Evolutionary conservation across 139 green algal species (phyloP), one percentile per base, ranked within the genome.

Genomic region (Tetraselmis chui): DNA sequence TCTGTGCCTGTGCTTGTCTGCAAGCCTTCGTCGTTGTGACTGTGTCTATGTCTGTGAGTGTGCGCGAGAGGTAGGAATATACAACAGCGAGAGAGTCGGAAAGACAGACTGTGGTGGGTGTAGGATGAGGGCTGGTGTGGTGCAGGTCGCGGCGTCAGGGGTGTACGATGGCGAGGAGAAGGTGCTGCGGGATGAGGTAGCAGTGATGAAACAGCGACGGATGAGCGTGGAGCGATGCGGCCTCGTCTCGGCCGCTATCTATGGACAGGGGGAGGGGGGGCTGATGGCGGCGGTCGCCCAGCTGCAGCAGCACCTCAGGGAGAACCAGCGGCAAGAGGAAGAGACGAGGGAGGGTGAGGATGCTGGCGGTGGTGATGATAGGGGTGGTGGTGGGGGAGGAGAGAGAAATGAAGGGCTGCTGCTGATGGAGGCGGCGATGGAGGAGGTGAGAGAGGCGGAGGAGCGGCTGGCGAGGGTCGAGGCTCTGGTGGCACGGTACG

Each of bases 141-240:
- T 5, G 32, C 86, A 89, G 86, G 81, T 89, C 24, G 29, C 31
- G 11, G 78, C 77, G 0, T 74, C 75, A 0, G 81, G 45, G 1
- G 29, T 91, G 22, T 30, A 79, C 28, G 30, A 78, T 28, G 90
- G 87, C 2, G 90, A 94, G 83, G 90, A 94, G 23, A n/a, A 59
- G 24, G 2, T 22, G 2, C 83, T 94, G 77, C 80, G 86, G 28
- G 74, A 23, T 23, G 32, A 31, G 28, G 83, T 94, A 67, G 83
- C 85, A 0, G 82, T 83, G 59, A 80, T 93, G 78, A 88, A 91
- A 26, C 78, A 84, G 0, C 77, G 90, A 1, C 82, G 83, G 0
- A 67, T 81, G 0, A 84, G 82, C 22, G 85, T 91, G 31, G 86
- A 93, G 82, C 79, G 78, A 32, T 89, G 85, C 79, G 78, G 81